Evolutionary conservation across 257 asterid genomes (phyloP), one percentile per base, ranked within the genome.

Genomic region (Jacaranda copaia): DNA sequence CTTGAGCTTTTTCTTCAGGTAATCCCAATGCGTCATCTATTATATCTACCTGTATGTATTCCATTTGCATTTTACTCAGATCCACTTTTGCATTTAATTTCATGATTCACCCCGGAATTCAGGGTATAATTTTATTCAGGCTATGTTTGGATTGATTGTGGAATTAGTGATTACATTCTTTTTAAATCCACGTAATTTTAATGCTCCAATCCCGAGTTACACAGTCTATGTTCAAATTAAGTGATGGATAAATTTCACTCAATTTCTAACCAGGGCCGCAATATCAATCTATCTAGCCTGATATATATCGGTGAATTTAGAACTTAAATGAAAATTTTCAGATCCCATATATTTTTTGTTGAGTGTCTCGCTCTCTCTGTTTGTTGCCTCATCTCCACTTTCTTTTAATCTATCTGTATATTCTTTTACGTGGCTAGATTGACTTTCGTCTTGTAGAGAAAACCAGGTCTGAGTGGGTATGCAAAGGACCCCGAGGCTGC

Each of bases 1-100:
- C 93, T 94, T 16, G 97, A 94, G 79, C 90, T 94, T 63, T 94
- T 93, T 75, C 51, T 75, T 48, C 90, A 89, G 93, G 98, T 91
- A 62, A 53, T 51, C 15, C 9, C 36, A 6, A 68, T 80, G 72
- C 25, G n/a, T 63, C 8, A 5, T 64, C 15, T 35, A 25, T 69
- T 77, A 0, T 35, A 20, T 25, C 11, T 67, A 53, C 20, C 71
- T 46, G 36, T 32, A 36, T 40, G 4, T 16, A 61, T 45, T 13
- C 51, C 39, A 35, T 77, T 77, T 45, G 36, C 58, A 15, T 43
- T 72, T 60, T 36, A 5, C 3, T 9, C n/a, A 8, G 7, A 14
- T 45, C 63, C 45, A 3, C 19, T 42, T 45, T 13, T 25, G 77
- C 66, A 42, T 74, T 53, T 46, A 38, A 48, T 45, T 70, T 66